Evolutionary conservation across 228 moss, liverwort and hornwort species (phyloP), one percentile per base, ranked within the genome.

Genomic region (Sphagnum fallax): DNA sequence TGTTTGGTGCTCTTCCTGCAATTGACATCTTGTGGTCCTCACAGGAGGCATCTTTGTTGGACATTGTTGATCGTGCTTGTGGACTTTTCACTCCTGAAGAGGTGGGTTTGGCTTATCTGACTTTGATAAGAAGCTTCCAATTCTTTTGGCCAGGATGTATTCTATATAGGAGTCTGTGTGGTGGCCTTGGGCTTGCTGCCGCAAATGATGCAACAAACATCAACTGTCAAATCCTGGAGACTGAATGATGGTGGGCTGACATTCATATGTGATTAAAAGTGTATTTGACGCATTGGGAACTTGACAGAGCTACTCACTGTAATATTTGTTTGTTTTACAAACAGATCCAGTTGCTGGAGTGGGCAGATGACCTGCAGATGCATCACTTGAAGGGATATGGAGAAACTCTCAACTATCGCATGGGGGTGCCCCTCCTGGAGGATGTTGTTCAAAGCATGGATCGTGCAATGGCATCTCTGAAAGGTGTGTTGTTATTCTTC

Each of bases 351-450:
- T 74, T 93, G 65, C 80, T 97, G 68, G 97, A 93, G 79, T 91
- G 89, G 87, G 90, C 90, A 16, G 93, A 91, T 66, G 93, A 93
- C 65, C 71, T 97, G 13, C 73, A 88, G 71, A 82, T 93, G 76
- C 88, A 93, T 78, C 76, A 88, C 63, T 73, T 93, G 49, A 97
- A 97, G 75, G 91, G 88, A 8, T 97, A 97, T 76, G 93, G 97
- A 65, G 85, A 83, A 66, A 82, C 85, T 5, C 76, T 97, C 52
- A 97, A 97, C 69, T 93, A 97, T 50, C 80, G 81, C 71, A 93
- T 97, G 97, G 93, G 93, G 61, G 74, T 87, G 14, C 90, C 84
- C 18, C 72, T 93, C 64, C 80, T 91, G 63, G 70, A 80, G 49
- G 93, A 97, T 68, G 91, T 93, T 60, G 71, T 97, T 59, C 67